Evolutionary conservation across 768 basidiomycete species (phyloP).

Genomic region (Lyophyllum shimeji): DNA sequence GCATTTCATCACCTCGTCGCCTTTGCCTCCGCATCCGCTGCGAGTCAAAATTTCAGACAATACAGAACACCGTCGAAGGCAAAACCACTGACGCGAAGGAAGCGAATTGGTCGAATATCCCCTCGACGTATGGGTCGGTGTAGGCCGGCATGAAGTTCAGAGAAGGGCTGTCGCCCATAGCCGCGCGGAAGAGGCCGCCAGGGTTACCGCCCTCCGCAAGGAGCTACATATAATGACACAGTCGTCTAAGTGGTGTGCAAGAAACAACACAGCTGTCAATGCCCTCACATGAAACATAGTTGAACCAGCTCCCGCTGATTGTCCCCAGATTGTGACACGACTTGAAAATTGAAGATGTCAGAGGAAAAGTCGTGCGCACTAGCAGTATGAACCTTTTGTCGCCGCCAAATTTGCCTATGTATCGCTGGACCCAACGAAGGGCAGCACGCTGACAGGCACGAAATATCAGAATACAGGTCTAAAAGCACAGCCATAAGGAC

Average conservation of each 20-base stretch:
- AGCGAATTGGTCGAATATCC: constrained; percentile 34
- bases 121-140: constrained; percentile 32
- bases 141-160: constrained; percentile 34
- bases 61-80: not conserved
- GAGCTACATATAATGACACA: constrained; percentile 23
- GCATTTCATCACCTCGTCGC: constrained; percentile 28
- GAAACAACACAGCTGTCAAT: not conserved
- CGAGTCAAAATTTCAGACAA: not conserved
- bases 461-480: not conserved
- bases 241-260: no score
- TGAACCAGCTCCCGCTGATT: constrained; percentile 42
- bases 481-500: not conserved
- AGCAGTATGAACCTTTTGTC: constrained; percentile 27
- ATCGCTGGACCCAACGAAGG: constrained; percentile 37
- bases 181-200: constrained; percentile 37
- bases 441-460: constrained; percentile 27
- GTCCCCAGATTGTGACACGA: constrained; percentile 41
- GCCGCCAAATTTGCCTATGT: constrained; percentile 36
- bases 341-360: constrained; percentile 17
- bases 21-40: constrained; percentile 24
- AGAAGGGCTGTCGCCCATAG: constrained; percentile 45
- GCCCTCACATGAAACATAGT: constrained; percentile 39
- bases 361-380: not conserved
- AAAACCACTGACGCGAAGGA: constrained; percentile 30
- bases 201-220: constrained; percentile 37